Conservation (phyloP, 2,329 filamentous ascomycete genomes). For the Aureobasidium musti region DNA sequence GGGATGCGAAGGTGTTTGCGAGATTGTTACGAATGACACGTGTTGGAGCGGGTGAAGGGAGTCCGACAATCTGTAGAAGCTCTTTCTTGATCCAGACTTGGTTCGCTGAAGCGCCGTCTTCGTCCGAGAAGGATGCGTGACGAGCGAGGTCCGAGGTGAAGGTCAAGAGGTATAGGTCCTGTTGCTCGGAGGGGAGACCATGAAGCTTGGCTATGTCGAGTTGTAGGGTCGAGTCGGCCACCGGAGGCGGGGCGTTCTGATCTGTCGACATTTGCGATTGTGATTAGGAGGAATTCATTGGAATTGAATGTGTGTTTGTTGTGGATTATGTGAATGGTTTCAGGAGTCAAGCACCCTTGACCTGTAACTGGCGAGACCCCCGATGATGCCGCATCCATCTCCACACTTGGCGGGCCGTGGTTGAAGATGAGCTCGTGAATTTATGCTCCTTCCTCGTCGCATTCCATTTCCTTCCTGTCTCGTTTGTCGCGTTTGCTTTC, state of each 20-base stretch:
- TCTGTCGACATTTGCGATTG: slow-evolving; percentile 23
- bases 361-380: slow-evolving; percentile 3
- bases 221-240: slow-evolving; percentile 47
- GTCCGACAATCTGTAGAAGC: slow-evolving; percentile 86
- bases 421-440: not conserved
- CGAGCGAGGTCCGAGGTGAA: slow-evolving; percentile 81
- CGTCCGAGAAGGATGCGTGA: slow-evolving; percentile 72
- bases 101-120: slow-evolving; percentile 81
- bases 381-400: slow-evolving; percentile 8
- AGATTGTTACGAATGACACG: slow-evolving; percentile 88
- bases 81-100: slow-evolving; percentile 93
- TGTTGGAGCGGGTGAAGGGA: slow-evolving; percentile 77
- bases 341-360: slow-evolving; percentile 2
- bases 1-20: slow-evolving; percentile 77
- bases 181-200: slow-evolving; percentile 86
- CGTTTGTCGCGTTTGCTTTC: slow-evolving; percentile 10
- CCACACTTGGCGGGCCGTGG: slow-evolving; percentile 2
- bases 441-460: slow-evolving; percentile 1
- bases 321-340: not conserved
- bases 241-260: slow-evolving; percentile 22
- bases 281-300: slow-evolving; percentile 6
- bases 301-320: not conserved
- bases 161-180: slow-evolving; percentile 89
- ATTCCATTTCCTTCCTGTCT: not conserved
- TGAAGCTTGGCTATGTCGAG: slow-evolving; percentile 90